These are phyloP conservation scores for Acanthamoeba royreba DNA, from an alignment of 208 protist species.

Conservation along the genomic window DNA sequence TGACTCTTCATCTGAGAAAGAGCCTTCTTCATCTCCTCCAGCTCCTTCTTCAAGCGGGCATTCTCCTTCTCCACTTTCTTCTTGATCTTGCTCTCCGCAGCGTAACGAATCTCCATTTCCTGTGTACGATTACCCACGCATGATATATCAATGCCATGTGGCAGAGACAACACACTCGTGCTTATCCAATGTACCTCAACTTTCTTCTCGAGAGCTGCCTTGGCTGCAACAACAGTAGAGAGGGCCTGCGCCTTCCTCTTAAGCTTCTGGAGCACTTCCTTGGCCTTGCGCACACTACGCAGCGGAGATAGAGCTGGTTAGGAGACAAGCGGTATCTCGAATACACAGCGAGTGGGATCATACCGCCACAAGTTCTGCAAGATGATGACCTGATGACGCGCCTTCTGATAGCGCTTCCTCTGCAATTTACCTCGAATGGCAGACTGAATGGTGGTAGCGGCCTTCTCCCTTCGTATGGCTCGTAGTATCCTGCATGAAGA, in stretches of 20 bases:
- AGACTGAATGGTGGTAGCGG: neutral
- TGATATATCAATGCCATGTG: neutral
- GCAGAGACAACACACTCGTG: too few species aligned
- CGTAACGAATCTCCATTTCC: neutral
- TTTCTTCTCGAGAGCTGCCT: slow-evolving; percentile 20
- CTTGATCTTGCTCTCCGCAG: slow-evolving; percentile 22
- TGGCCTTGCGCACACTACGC: neutral
- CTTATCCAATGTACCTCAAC: neutral
- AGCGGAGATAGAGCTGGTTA: neutral
- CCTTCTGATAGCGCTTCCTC: neutral
- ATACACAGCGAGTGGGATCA: neutral
- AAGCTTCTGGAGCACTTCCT: neutral
- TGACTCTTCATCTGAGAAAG: neutral
- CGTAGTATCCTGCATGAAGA: neutral
- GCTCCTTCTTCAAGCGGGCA: neutral
- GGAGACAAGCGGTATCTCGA: neutral
- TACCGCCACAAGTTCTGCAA: slow-evolving; percentile 30
- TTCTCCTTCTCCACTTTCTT: neutral
- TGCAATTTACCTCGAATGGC: neutral
- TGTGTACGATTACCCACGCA: neutral
- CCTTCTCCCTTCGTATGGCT: neutral
- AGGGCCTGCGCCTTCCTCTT: neutral
- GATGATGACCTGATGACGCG: neutral
- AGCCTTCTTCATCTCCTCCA: neutral
- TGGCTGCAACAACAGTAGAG: slow-evolving; percentile 20